Evolutionary conservation across 169 alveolate species (phyloP).

Genomic region (Eimeria acervulina): DNA sequence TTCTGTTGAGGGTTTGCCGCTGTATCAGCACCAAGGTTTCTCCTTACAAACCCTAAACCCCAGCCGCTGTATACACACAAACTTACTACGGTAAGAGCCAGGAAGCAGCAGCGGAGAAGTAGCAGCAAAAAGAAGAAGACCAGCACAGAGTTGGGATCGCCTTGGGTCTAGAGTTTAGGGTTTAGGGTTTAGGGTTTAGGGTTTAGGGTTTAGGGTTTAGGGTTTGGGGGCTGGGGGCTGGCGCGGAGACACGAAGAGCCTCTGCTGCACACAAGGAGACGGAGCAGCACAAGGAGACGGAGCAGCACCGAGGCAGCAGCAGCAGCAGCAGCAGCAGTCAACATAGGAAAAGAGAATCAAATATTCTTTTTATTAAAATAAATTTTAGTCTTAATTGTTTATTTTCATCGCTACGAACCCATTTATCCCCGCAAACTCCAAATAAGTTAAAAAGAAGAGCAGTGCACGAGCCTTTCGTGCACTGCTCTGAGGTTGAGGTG

Average conservation of each 20-base stretch:
- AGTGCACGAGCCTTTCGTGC: no score
- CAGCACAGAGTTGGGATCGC: not conserved
- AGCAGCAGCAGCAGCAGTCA: not conserved
- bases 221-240: not conserved
- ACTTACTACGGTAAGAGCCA: no score
- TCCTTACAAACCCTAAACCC: no score
- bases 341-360: no score
- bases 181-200: conserved; percentile 5
- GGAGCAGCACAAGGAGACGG: not conserved
- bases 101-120: not conserved
- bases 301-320: not conserved
- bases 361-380: not conserved
- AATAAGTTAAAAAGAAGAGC: no score
- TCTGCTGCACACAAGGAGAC: not conserved
- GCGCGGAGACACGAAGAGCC: not conserved
- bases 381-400: no score
- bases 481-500: no score
- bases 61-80: no score
- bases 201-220: conserved; percentile 22
- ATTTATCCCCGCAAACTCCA: no score
- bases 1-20: not conserved
- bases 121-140: not conserved
- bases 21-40: not conserved
- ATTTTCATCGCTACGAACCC: no score
- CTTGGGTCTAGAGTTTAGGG: not conserved